A percentile compares a stretch with the other conserved stretches of the same genome.
phyloP scores from a whole-genome alignment of 495 filamentous ascomycete species.

The Hyphodiscus hymeniophilus region DNA sequence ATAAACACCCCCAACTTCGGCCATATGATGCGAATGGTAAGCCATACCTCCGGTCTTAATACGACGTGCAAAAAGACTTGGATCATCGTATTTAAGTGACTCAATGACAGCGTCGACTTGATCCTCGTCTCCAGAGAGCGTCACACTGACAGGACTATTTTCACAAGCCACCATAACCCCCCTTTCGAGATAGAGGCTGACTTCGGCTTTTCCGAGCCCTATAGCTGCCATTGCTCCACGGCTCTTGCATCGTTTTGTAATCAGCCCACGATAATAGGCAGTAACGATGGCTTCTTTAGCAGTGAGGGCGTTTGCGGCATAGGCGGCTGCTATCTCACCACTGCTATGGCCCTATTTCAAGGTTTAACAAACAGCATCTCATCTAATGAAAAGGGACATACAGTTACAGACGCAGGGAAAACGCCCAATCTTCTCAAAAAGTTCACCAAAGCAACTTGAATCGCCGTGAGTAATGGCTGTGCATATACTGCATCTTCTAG shows the following conservation, averaged over 20 bases:
- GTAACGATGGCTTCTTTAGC: constrained; percentile 44
- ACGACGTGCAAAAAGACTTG: no score
- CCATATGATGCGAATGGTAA: constrained; percentile 58
- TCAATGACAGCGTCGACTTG: no score
- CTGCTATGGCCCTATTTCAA: constrained; percentile 60
- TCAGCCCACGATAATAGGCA: constrained; percentile 35
- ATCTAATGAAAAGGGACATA: no score
- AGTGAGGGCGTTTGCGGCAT: constrained; percentile 39
- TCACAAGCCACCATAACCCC: constrained; percentile 34
- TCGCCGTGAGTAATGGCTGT: constrained; percentile 43
- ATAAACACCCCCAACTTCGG: constrained; percentile 30
- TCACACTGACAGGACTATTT: constrained; percentile 52
- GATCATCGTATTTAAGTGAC: no score
- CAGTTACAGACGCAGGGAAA: constrained; percentile 43
- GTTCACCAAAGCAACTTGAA: constrained; percentile 47
- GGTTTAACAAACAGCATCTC: no score
- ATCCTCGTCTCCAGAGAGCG: constrained; percentile 47
- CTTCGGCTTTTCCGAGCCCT: constrained; percentile 34
- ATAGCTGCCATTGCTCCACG: constrained; percentile 44
- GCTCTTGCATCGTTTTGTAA: not conserved
- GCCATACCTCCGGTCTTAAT: no score
- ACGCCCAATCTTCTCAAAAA: constrained; percentile 45
- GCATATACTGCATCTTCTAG: no score
- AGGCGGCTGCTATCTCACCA: constrained; percentile 54
- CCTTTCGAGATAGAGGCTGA: constrained; percentile 18